A percentile compares a stretch with the other conserved stretches of the same genome.
These are phyloP conservation scores for Psilocybe subaeruginosa DNA, from an alignment of 768 basidiomycete genomes.

Conservation along the genomic window DNA sequence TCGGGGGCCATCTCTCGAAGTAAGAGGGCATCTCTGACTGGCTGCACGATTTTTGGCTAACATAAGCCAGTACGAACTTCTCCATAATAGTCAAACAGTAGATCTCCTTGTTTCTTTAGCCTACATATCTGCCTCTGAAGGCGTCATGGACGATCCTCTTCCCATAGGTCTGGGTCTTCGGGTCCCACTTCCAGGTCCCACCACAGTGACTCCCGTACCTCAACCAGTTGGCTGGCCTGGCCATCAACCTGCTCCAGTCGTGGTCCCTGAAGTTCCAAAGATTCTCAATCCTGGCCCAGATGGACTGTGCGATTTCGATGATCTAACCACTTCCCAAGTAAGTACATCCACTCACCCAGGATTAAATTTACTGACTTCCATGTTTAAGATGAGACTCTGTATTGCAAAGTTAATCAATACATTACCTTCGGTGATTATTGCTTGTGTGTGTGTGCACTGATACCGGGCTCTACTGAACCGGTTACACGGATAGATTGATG, in stretches of 20 bases:
- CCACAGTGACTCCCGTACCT: slow-evolving; percentile 5
- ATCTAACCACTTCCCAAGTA: slow-evolving; percentile 39
- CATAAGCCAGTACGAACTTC: slow-evolving; percentile 62
- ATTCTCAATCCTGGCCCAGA: slow-evolving; percentile 27
- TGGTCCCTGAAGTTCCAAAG: slow-evolving; percentile 2
- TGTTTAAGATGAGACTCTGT: slow-evolving; percentile 45
- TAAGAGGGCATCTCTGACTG: slow-evolving; percentile 24
- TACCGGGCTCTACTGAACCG: background rate
- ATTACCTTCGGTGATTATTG: slow-evolving; percentile 48
- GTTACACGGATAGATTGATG: slow-evolving; percentile 39
- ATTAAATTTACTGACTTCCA: background rate
- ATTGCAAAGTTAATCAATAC: slow-evolving; percentile 47
- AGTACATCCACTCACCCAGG: slow-evolving; percentile 4
- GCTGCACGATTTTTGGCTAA: background rate
- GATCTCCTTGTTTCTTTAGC: slow-evolving; percentile 71
- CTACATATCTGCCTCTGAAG: slow-evolving; percentile 57
- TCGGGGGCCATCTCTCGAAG: slow-evolving; percentile 70
- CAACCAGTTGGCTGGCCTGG: background rate
- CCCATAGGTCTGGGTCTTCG: slow-evolving; percentile 63
- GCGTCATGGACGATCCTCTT: slow-evolving; percentile 56
- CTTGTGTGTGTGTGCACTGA: background rate
- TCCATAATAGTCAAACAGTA: slow-evolving; percentile 62
- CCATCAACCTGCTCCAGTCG: background rate
- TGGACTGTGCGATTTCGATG: slow-evolving; percentile 57
- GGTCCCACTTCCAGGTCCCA: slow-evolving; percentile 40